A percentile compares a stretch with the other conserved stretches of the same genome.
Evolutionary conservation across 352 stramenopile species (phyloP).

Genomic region (Phytophthora aleatoria): DNA sequence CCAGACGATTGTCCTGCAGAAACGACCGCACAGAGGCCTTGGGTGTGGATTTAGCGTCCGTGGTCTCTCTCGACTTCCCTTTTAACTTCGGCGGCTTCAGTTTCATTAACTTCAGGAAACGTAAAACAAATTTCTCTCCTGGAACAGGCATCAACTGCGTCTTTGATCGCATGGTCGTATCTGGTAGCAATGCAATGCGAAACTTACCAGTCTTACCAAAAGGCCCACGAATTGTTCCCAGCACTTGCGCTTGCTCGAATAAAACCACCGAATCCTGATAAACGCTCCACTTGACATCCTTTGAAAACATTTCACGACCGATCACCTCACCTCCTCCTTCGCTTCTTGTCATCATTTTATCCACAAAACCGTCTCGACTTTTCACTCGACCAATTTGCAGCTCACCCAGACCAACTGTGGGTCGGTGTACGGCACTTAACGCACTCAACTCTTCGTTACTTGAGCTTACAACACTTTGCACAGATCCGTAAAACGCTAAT

Average conservation of each 20-base stretch:
- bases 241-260: slow-evolving; percentile 37
- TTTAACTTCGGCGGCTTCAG: slow-evolving; percentile 47
- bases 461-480: slow-evolving; percentile 47
- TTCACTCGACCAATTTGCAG: slow-evolving; percentile 73
- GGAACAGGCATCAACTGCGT: slow-evolving; percentile 11
- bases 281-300: slow-evolving; percentile 71
- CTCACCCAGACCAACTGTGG: slow-evolving; percentile 28
- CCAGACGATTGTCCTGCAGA: slow-evolving; percentile 44
- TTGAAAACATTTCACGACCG: slow-evolving; percentile 78
- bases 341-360: slow-evolving; percentile 44
- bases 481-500: slow-evolving; percentile 69
- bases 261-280: slow-evolving; percentile 59
- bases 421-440: slow-evolving; percentile 14
- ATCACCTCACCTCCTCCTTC: slow-evolving; percentile 43
- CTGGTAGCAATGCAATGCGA: slow-evolving; percentile 40
- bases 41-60: slow-evolving; percentile 4
- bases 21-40: slow-evolving; percentile 23
- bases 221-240: slow-evolving; percentile 64
- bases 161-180: background rate
- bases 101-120: slow-evolving; percentile 58
- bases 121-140: slow-evolving; percentile 58
- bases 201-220: slow-evolving; percentile 89
- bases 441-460: slow-evolving; percentile 16
- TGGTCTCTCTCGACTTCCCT: slow-evolving; percentile 11
- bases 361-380: slow-evolving; percentile 57